Evolutionary conservation across 345 rosid genomes (phyloP), one percentile per base, ranked within the genome.

Genomic region (Salix caprea): DNA sequence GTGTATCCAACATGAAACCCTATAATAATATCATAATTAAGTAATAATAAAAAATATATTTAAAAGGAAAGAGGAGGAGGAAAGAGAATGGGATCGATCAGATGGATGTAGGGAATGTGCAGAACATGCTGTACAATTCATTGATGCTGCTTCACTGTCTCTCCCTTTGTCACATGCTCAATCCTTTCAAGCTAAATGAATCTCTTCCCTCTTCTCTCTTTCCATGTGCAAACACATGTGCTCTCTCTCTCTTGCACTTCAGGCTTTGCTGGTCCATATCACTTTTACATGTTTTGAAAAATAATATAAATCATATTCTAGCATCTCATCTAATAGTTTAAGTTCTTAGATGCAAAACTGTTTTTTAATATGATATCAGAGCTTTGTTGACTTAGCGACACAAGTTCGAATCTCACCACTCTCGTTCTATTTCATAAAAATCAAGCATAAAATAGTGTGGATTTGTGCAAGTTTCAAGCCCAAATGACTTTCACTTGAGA

Each of bases 41-140:
- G 1, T 3, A 48, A 48, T 13, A 48, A 15, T 50, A 50, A 2
- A 18, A 16, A 26, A 67, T 10, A n/a, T 4, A 42, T 21, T 32
- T 32, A n/a, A 28, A 48, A 48, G 61, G 26, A 70, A 32, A 64
- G 37, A 10, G 0, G 28, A n/a, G 36, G 72, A 54, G 28, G 44
- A 18, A 14, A 19, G 37, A 37, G 28, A 34, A 34, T 76, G 12
- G 50, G 72, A 2, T 42, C 13, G 58, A 70, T 50, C 71, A 75
- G 83, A 19, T 42, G 32, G 46, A 79, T 82, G 91, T 86, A 81
- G 88, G 90, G 91, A 90, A 89, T 90, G 89, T 87, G 92, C 79
- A 80, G 89, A 83, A 87, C 88, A 87, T 87, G 90, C 39, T 81
- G 87, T 87, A 82, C 84, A 86, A 44, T 39, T 39, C 42, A 39